Conservation (phyloP, 441 rosid genomes). For the Viola pubescens region DNA sequence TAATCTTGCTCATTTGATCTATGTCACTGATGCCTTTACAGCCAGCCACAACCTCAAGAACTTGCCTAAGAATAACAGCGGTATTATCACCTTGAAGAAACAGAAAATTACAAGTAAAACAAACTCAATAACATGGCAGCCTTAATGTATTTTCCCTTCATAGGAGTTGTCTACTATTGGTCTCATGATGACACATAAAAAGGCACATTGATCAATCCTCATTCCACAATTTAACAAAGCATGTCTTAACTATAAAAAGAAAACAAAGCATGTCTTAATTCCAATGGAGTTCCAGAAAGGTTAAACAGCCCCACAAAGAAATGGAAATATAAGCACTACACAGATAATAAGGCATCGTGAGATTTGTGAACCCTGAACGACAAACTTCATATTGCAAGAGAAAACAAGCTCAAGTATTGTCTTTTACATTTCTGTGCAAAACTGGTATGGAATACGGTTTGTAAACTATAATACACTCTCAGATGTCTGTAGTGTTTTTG, state of each 20-base stretch:
- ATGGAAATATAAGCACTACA: background rate
- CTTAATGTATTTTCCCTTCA: background rate
- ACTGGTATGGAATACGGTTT: too few species aligned
- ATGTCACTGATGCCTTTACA: conserved; percentile 63
- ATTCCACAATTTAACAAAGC: too few species aligned
- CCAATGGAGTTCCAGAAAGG: too few species aligned
- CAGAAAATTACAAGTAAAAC: background rate
- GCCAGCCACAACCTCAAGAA: conserved; percentile 89
- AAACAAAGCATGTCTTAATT: too few species aligned
- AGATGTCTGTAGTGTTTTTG: too few species aligned
- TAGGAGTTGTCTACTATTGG: background rate
- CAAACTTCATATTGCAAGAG: background rate
- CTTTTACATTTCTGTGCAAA: background rate
- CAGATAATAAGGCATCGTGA: background rate
- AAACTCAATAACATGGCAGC: background rate
- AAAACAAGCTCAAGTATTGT: background rate
- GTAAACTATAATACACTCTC: too few species aligned
- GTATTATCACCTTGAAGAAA: background rate
- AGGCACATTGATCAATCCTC: background rate
- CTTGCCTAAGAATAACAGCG: conserved; percentile 52
- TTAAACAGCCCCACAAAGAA: too few species aligned
- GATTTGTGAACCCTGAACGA: background rate
- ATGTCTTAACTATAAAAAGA: too few species aligned
- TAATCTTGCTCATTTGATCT: conserved; percentile 49
- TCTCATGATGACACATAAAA: background rate